Percentiles rank a stretch among this genome's conserved stretches.
Conservation (phyloP, 768 basidiomycete genomes). For the Crepidotus variabilis region DNA sequence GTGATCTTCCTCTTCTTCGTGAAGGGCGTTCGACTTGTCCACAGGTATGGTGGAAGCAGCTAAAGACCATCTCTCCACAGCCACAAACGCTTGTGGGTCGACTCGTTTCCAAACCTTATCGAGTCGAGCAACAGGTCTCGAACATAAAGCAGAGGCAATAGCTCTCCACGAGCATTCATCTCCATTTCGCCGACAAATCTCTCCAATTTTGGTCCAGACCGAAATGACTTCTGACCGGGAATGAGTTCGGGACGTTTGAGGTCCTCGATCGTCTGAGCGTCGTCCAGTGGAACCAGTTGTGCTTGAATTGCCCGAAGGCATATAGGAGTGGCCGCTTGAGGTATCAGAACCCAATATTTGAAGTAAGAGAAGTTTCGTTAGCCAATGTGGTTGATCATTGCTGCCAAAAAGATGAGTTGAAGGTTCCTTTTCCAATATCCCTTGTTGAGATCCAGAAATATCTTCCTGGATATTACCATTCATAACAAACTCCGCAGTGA, state of each 20-base stretch:
- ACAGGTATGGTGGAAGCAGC: neutral
- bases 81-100: constrained; percentile 50
- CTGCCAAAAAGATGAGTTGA: constrained; percentile 53
- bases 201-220: constrained; percentile 70
- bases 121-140: constrained; percentile 69
- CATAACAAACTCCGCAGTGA: constrained; percentile 44
- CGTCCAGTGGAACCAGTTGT: constrained; percentile 10
- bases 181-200: constrained; percentile 65
- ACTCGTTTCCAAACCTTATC: constrained; percentile 81
- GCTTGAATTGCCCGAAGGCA: neutral
- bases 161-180: constrained; percentile 82
- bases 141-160: constrained; percentile 66
- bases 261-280: constrained; percentile 28
- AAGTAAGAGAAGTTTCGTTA: constrained; percentile 67
- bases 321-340: constrained; percentile 22
- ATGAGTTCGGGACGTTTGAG: constrained; percentile 55
- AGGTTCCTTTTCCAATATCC: constrained; percentile 8
- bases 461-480: constrained; percentile 19
- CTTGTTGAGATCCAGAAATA: constrained; percentile 9
- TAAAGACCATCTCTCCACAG: constrained; percentile 63
- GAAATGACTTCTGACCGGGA: constrained; percentile 70
- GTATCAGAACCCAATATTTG: constrained; percentile 68
- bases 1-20: constrained; percentile 1
- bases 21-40: neutral
- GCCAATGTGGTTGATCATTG: constrained; percentile 75